phyloP scores from a whole-genome alignment of 73 alveolate species.

The Paramecium sexaurelia region DNA sequence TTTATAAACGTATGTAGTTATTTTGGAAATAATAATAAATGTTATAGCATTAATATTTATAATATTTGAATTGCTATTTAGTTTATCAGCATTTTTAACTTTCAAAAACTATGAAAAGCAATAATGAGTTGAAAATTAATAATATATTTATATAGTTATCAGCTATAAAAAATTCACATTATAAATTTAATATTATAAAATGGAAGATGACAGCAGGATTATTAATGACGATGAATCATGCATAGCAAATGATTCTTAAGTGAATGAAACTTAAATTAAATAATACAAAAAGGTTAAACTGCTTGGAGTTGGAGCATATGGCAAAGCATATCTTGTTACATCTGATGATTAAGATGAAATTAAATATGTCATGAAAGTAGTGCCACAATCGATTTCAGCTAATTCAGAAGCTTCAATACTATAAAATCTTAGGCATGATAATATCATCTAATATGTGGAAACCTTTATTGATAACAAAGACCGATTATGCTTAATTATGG shows the following conservation, averaged over 20 bases:
- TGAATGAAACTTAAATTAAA: neutral
- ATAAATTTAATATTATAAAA: neutral
- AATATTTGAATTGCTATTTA: neutral
- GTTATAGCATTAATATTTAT: neutral
- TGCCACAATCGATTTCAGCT: neutral
- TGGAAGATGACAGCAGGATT: constrained; percentile 1
- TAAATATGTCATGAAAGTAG: constrained; percentile 45
- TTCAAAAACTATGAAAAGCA: constrained; percentile 2
- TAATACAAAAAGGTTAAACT: constrained; percentile 66
- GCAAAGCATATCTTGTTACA: constrained; percentile 76
- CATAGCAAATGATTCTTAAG: neutral
- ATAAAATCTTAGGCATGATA: constrained; percentile 33
- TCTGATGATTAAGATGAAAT: constrained; percentile 12
- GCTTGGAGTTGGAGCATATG: constrained; percentile 81
- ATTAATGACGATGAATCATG: neutral
- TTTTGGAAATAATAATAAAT: constrained; percentile 4
- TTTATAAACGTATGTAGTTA: neutral
- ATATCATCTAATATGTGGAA: constrained; percentile 6
- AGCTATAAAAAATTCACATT: neutral
- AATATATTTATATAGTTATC: neutral
- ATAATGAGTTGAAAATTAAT: neutral
- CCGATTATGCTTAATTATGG: constrained; percentile 81
- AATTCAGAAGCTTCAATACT: neutral
- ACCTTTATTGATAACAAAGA: constrained; percentile 34
- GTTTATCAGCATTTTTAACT: constrained; percentile 23